Evolutionary conservation across 2,329 filamentous ascomycete genomes (phyloP).

Genomic region (Madurella fahalii): DNA sequence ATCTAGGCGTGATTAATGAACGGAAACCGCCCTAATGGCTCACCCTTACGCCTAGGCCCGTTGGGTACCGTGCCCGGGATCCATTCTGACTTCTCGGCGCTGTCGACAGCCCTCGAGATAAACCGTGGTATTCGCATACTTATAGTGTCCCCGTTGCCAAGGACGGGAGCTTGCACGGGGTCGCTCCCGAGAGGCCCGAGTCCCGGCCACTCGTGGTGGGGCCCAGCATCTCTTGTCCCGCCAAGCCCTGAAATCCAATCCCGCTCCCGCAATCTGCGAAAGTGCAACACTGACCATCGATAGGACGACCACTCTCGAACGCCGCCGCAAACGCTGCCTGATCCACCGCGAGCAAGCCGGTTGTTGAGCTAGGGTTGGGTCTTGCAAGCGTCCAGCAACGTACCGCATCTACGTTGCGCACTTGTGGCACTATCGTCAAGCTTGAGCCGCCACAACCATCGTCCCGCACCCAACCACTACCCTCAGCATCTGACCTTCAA

Average conservation of each 20-base stretch:
- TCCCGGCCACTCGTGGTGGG: constrained; percentile 9
- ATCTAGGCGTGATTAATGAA: no score
- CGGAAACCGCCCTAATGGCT: no score
- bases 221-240: background rate
- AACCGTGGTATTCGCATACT: no score
- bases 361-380: background rate
- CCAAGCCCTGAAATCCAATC: constrained; percentile 12
- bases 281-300: background rate
- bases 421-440: background rate
- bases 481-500: no score
- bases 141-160: background rate
- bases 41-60: no score
- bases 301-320: background rate
- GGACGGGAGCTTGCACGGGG: background rate
- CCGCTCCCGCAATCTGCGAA: constrained; percentile 12
- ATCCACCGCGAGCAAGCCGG: background rate
- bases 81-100: no score
- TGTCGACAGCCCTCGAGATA: no score
- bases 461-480: background rate
- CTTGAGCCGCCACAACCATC: background rate
- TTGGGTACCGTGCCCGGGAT: no score
- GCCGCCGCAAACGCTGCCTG: background rate
- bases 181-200: constrained; percentile 11
- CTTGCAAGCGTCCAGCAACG: background rate
- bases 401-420: background rate